Evolutionary conservation across 805 yeast genomes (phyloP).

Genomic region (Monosporozyma siamensis): DNA sequence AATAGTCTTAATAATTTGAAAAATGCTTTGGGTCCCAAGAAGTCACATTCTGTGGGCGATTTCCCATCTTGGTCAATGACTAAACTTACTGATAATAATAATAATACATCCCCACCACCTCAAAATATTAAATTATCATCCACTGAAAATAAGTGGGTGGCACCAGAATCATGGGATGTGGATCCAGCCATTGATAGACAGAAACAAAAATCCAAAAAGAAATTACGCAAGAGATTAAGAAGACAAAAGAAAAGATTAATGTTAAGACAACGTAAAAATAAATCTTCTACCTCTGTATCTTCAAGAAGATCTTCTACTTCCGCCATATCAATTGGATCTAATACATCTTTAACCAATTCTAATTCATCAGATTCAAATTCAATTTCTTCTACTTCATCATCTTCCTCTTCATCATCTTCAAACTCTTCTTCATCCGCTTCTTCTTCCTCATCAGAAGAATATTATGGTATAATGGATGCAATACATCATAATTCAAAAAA

Average conservation of each 20-base stretch:
- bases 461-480: neutral
- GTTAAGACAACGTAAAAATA: neutral
- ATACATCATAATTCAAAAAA: too few species aligned
- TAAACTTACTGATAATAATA: neutral
- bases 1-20: neutral
- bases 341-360: neutral
- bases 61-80: slow-evolving; percentile 4
- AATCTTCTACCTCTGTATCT: neutral
- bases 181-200: slow-evolving; percentile 23
- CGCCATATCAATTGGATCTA: too few species aligned
- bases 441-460: neutral
- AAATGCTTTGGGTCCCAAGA: slow-evolving; percentile 6
- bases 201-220: slow-evolving; percentile 4
- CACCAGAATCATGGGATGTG: slow-evolving; percentile 59
- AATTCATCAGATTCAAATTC: neutral
- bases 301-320: neutral
- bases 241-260: neutral
- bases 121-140: neutral
- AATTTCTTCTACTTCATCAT: neutral
- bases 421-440: neutral
- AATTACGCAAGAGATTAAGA: neutral
- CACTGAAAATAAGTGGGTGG: slow-evolving; percentile 34
- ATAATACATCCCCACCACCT: neutral
- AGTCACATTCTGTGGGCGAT: slow-evolving; percentile 12
- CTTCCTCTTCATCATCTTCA: slow-evolving; percentile 1